A percentile compares a stretch with the other conserved stretches of the same genome.
Evolutionary conservation across 129 eudicot genomes (phyloP).

Genomic region (Chrysanthemum makinoi): DNA sequence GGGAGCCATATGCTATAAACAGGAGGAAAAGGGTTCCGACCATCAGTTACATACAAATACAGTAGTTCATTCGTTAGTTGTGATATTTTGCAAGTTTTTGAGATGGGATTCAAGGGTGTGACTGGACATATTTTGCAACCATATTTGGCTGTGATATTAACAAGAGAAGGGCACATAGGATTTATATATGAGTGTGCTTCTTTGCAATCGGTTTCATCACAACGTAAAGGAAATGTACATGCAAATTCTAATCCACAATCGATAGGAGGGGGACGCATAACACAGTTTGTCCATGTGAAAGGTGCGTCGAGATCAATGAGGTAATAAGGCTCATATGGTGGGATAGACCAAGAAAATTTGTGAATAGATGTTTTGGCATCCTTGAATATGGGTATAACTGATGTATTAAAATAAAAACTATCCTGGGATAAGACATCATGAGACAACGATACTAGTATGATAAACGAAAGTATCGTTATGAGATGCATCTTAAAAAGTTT

Average conservation of each 20-base stretch:
- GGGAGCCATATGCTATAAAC: too few species aligned
- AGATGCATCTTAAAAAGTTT: neutral
- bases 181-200: slow-evolving; percentile 30
- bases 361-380: slow-evolving; percentile 30
- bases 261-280: neutral
- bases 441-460: neutral
- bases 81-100: too few species aligned
- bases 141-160: too few species aligned
- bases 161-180: too few species aligned
- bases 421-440: slow-evolving; percentile 19
- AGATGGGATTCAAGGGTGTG: too few species aligned
- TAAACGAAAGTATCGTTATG: neutral
- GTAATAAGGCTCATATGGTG: neutral
- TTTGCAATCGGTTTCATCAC: slow-evolving; percentile 22
- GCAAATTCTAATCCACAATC: neutral
- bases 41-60: too few species aligned
- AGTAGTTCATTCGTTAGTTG: too few species aligned
- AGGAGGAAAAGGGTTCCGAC: too few species aligned
- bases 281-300: slow-evolving; percentile 35
- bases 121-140: too few species aligned
- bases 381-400: slow-evolving; percentile 37
- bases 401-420: slow-evolving; percentile 8
- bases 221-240: slow-evolving; percentile 17
- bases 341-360: slow-evolving; percentile 9
- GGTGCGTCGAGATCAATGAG: slow-evolving; percentile 50